Conservation (phyloP, 202 grass and related monocot species). For the Schoenoplectus triqueter region DNA sequence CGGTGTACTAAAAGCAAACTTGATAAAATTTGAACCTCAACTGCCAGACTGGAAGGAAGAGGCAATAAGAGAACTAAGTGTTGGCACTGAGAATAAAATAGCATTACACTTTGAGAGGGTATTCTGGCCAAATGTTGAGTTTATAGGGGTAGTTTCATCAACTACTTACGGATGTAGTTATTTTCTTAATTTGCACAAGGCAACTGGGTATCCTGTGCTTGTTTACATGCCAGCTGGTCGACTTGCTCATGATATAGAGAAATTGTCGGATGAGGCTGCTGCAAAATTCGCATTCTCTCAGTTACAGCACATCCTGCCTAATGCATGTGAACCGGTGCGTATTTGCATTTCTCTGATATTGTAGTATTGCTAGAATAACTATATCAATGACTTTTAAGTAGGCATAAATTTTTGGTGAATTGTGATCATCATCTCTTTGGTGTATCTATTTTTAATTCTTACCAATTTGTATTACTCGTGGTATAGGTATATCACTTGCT, state of each 20-base stretch:
- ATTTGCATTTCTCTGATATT: conserved; percentile 9
- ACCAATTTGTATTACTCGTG: neutral
- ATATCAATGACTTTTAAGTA: neutral
- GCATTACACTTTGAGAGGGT: conserved; percentile 85
- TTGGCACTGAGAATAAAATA: conserved; percentile 95
- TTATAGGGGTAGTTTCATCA: conserved; percentile 84
- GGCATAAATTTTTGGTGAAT: conserved; percentile 8
- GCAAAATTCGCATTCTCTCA: conserved; percentile 88
- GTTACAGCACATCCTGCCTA: conserved; percentile 85
- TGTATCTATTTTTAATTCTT: conserved; percentile 9
- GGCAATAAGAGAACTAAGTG: conserved; percentile 67
- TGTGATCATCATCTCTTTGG: neutral
- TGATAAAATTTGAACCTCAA: conserved; percentile 80
- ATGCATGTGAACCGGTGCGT: conserved; percentile 81
- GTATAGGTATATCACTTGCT: neutral
- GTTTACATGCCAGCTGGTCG: conserved; percentile 98
- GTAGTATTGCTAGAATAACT: neutral
- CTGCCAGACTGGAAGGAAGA: conserved; percentile 93
- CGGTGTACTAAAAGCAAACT: conserved; percentile 83
- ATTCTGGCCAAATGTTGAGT: conserved; percentile 99
- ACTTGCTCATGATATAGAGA: conserved; percentile 90
- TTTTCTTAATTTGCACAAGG: conserved; percentile 98
- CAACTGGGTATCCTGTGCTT: conserved; percentile 84
- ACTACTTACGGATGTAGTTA: conserved; percentile 98
- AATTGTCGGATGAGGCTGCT: conserved; percentile 83